phyloP scores from a whole-genome alignment of 2,329 filamentous ascomycete species.

The Aspergillus sp. region DNA sequence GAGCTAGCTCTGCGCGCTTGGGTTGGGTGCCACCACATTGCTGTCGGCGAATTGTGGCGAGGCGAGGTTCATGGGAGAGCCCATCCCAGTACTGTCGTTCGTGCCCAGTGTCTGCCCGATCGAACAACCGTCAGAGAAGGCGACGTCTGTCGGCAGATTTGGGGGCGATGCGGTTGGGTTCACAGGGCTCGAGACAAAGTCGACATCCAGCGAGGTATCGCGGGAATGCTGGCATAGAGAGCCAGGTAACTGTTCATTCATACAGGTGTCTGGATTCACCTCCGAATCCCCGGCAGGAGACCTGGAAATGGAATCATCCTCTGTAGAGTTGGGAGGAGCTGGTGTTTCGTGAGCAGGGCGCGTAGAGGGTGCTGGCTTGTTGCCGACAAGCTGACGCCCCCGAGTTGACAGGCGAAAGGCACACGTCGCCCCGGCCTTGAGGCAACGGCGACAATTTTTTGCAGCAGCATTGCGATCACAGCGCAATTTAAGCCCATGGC shows the following conservation, averaged over 20 bases:
- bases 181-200: background rate
- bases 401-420: background rate
- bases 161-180: background rate
- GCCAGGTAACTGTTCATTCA: too few relatives aligned
- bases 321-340: background rate
- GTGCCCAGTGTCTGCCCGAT: background rate
- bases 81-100: background rate
- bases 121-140: background rate
- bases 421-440: background rate
- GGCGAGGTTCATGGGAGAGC: background rate
- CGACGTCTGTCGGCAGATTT: background rate
- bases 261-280: background rate
- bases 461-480: background rate
- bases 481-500: background rate
- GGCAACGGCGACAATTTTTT: background rate
- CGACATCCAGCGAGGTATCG: background rate
- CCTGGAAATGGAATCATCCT: background rate
- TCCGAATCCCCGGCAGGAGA: background rate
- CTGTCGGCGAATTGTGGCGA: background rate
- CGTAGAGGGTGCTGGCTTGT: background rate
- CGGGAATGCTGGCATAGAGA: background rate
- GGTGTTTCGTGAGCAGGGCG: background rate
- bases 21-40: background rate
- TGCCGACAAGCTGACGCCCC: too few relatives aligned
- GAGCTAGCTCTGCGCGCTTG: background rate